Base-by-base conservation (phyloP, 345 rosid species). In the Salix suchowensis region DNA sequence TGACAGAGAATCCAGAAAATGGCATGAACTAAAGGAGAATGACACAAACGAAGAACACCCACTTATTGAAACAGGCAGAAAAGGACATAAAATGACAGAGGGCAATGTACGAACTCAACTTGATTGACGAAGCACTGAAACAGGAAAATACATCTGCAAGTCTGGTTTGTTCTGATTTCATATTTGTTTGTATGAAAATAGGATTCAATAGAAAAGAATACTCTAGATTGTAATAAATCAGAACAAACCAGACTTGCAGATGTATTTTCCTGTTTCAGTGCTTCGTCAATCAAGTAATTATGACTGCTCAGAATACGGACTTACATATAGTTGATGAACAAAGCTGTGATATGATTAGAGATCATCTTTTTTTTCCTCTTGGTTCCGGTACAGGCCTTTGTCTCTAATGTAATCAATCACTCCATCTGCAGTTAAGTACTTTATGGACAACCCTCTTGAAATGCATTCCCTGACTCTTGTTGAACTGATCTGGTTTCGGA, bases 401-500 rank as follows among this genome's bases (percentile, higher is more conserved):
- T 84, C 81, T 84, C 66, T 85, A 65, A 90, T 86, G 81, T 91
- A 88, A 58, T 83, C 82, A 24, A 90, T 87, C 23, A 93, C 96
- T 76, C 85, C 86, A 79, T 95, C 97, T 18, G 72, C 80, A 14
- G 94, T 93, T 75, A 95, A 83, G 83, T 91, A 95, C 67, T 88
- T 95, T 70, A 95, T 80, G 7, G 98, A 91, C 71, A 91, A 74
- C 26, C 99, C 93, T 81, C 87, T 81, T 6, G 88, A 84, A 74
- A 89, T 84, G 86, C 98, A 91, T 75, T 88, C 91, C 93, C 98
- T 93, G 71, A 93, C 74, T 86, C 90, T 85, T 36, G 94, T 87
- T 60, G 98, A 96, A 84, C 99, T 96, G 50, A 96, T 90, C 83
- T 84, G 87, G 84, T 96, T 96, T 96, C 40, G 94, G 92, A 14